Evolutionary conservation across 2,329 filamentous ascomycete species (phyloP), one percentile per base, ranked within the genome.

Genomic region (Claviceps sp.): DNA sequence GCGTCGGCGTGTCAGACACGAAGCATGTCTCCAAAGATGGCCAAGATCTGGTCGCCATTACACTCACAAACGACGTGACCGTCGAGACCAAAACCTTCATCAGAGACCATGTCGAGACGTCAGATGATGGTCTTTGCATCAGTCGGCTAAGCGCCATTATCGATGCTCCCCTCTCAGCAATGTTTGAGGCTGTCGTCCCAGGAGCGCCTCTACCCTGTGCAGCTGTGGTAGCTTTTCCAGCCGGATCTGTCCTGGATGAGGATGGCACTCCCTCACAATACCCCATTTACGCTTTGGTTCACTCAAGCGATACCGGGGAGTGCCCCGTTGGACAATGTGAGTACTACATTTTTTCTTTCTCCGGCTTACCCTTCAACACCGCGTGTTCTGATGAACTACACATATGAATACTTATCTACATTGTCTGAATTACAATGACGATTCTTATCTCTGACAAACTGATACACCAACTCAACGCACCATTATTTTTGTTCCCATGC

Each of bases 371-470:
- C 50, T 55, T 53, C 49, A 20, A 17, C 14, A 45, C 61, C 75
- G 4, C 75, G 69, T 76, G 70, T 77, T 75, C 85, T 89, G 91
- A 96, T 97, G 90, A 95, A 76, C 70, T 71, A 78, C 47, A 49
- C 54, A 68, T 75, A 76, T 70, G 78, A 94, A 93, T 88, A 90
- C 90, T 97, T 97, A 97, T 96, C 91, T 96, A 97, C 91, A 96
- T 97, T 97, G 89, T 86, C 91, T 90, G 91, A 95, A 85, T 72
- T 73, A 68, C 77, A 78, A 72, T 95, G 90, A 94, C 82, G 89
- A 93, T 78, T 50, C 78, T 76, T 75, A 75, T 79, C 81, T 89
- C 85, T 91, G 83, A 91, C 83, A 88, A 83, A 73, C 88, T 95
- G 88, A 94, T 80, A 71, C 73, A 71, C 69, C 34, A 62, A 55